Base-by-base conservation (phyloP, 192 early-diverging fungal species). In the Paraglomus brasilianum region DNA sequence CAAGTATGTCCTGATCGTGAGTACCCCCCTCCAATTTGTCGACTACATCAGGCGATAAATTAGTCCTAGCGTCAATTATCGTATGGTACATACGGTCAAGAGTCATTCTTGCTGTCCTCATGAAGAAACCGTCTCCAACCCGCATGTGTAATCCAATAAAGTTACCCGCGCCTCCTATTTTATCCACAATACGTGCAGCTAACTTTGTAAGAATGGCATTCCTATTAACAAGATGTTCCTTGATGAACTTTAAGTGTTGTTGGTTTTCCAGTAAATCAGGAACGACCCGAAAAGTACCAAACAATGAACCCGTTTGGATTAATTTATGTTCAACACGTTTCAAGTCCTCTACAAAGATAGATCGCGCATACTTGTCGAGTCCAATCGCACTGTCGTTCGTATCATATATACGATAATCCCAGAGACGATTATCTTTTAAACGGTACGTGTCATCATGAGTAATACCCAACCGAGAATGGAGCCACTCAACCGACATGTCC, bases 141-240 rank as follows among this genome's bases (percentile, higher is more conserved):
- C 85, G 71, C 14, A 86, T 44, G 62, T 86, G 83, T 17, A 85
- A 48, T 5, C 85, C 85, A n/a, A 83, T 69, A 79, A 80, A 86
- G 3, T 62, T 46, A 14, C 74, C 70, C 0, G 75, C 42, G 0
- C 85, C 85, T 38, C 85, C 85, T n/a, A 86, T 52, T 46, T 77
- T 71, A 4, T 72, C 51, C 5, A 83, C 77, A 11, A 86, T 75
- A 6, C 61, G 14, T 24, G 78, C 62, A 1, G 85, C 74, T 19
- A 76, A 75, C 40, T 78, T 72, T 5, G 74, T 14, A 9, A 86
- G 60, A 13, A 78, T 63, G 0, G 75, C 73, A 46, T 82, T 85
- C 13, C 69, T 42, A 17, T 81, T 73, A 19, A 83, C 78, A 75
- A 86, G 71, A 43, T 78, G 66, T 42, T 73, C 70, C 14, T 79